Evolutionary conservation across 192 early-diverging fungal genomes (phyloP), one percentile per base, ranked within the genome.

Genomic region (Chytriomyces sp.): DNA sequence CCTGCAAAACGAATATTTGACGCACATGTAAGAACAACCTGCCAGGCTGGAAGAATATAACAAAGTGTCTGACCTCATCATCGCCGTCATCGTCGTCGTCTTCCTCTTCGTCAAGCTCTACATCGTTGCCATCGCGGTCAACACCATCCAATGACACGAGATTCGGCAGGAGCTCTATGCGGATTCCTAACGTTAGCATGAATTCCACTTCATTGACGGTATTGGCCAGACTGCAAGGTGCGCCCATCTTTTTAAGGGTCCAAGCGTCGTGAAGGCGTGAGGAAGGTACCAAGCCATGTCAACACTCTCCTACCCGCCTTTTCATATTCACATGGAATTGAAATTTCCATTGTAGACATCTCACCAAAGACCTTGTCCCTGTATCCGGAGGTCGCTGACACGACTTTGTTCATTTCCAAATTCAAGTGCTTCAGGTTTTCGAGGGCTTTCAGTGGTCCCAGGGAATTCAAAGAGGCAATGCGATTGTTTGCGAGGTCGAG

Each of bases 401-500:
- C 59, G 19, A 61, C 14, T n/a, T 61, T 61, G 59, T 61, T 61
- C 17, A 19, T 17, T 36, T 61, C 59, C n/a, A 61, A 36, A 36
- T 37, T 38, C 37, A 61, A 30, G 59, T 61, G 59, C 59, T 37
- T 61, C 36, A 61, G 36, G 17, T 14, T 17, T 3, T 30, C 32
- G 36, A 31, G 36, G 17, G 17, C 6, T 36, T 61, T 61, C 17
- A 61, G 59, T 36, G 36, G 32, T 19, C 10, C 59, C 8, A 61
- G 8, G 2, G 30, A 14, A 17, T 8, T 36, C 30, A 14, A 31
- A 30, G 14, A 17, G 17, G 28, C 14, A 12, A 61, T 14, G 17
- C 26, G 32, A 36, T 61, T 61, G 59, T 61, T 61, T 61, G 59
- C 59, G 36, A 61, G 30, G 59, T 61, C 59, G 59, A 61, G 59